phyloP scores from a whole-genome alignment of 345 rosid species.

The Lenwebbia sp. region DNA sequence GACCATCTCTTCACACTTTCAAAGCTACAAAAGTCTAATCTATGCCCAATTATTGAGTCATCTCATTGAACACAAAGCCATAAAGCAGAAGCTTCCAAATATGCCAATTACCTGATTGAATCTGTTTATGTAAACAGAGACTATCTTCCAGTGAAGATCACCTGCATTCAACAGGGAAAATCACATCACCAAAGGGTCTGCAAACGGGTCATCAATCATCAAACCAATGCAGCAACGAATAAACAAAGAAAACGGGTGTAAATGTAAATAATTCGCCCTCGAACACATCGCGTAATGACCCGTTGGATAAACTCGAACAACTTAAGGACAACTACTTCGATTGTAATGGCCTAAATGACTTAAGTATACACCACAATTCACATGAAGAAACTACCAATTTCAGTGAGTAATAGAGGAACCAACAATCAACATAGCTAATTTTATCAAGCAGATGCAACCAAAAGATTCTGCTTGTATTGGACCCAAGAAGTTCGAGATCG shows the following conservation, averaged over 20 bases:
- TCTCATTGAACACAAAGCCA: background rate
- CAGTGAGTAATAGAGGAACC: background rate
- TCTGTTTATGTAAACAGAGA: constrained; percentile 80
- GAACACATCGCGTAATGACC: background rate
- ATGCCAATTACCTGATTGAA: constrained; percentile 49
- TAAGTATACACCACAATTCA: background rate
- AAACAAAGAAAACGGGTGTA: background rate
- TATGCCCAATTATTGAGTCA: constrained; percentile 30
- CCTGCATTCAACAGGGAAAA: constrained; percentile 32
- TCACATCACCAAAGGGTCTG: background rate
- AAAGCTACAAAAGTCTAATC: constrained; percentile 8
- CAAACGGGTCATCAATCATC: background rate
- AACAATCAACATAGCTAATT: background rate
- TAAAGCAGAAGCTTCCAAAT: background rate
- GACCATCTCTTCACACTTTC: constrained; percentile 13
- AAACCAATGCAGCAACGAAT: background rate
- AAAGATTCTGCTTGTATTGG: background rate
- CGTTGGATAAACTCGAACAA: background rate
- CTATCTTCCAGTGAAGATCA: constrained; percentile 92
- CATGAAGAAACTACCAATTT: background rate
- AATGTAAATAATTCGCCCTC: background rate
- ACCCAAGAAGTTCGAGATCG: background rate
- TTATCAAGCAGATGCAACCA: background rate
- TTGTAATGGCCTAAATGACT: background rate
- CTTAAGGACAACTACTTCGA: background rate